Evolutionary conservation across 2,329 filamentous ascomycete species (phyloP), one percentile per base, ranked within the genome.

Genomic region (Fusarium nodosum): DNA sequence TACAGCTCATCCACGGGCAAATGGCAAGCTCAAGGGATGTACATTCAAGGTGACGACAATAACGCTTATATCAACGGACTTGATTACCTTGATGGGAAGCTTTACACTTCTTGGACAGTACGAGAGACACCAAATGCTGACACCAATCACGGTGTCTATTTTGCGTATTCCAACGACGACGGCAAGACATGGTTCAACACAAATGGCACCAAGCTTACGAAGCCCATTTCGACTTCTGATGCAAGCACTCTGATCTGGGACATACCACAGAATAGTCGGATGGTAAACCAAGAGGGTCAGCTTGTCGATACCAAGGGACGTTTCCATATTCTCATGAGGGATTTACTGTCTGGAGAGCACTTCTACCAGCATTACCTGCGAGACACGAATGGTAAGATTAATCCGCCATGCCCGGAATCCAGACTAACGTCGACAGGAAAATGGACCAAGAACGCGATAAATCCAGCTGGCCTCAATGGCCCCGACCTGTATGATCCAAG

Each of bases 31-130:
- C 62, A 68, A 5, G 67, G 67, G 9, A 70, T 56, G 52, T 70
- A 70, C 16, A 60, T 70, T 1, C 51, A 68, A 6, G 67, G 67
- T 2, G 67, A 68, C 1, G 58, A 70, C 7, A 70, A 70, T 7
- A 70, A 70, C 3, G 67, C 67, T 2, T 70, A 70, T 26, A 70
- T 70, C 9, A 70, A 70, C 3, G 67, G 67, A 0, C 16, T 70
- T 0, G 68, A 70, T 8, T 55, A 64, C 10, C 42, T 61, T 0
- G 38, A 57, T 12, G 67, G 67, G 22, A 71, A 64, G 8, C 7
- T 70, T 4, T 70, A 70, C 16, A 71, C 67, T 0, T 71, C 67
- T 0, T 70, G 67, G 67, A 71, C 67, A 0, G 67, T 70, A 6
- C 50, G 67, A 31, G 67, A 70, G 28, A 68, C 67, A 0, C 67